Base-by-base conservation (phyloP, 2,329 filamentous ascomycete genomes). In the Aspergillus clavatus region DNA sequence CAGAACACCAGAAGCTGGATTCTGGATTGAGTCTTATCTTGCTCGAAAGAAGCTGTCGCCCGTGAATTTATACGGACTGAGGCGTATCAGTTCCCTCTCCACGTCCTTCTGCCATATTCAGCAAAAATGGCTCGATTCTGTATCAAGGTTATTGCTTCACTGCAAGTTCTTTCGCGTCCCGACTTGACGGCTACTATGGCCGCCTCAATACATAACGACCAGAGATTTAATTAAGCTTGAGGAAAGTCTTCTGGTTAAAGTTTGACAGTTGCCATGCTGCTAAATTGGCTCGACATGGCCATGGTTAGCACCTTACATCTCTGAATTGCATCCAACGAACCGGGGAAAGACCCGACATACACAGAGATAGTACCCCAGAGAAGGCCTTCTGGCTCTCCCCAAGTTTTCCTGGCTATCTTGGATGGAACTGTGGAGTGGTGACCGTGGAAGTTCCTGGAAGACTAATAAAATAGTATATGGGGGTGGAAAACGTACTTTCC, bases 261-360 rank as follows among this genome's bases (percentile, higher is more conserved):
- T 5, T 8, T 24, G 23, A 24, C 5, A 24, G 23, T 33, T 16
- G 29, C 29, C 29, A 1, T 33, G 29, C n/a, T 3, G 14, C 8
- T 14, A 33, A 33, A 16, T 16, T 33, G 29, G 29, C 11, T 33
- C 14, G 29, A n/a, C 14, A 8, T 33, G 29, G 8, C 31, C 31
- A 18, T 35, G 31, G 31, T 35, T 35, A 5, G 31, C 18, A 18
- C 19, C 14, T 18, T 5, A 19, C 33, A 42, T 42, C 45, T 26
- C 44, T 43, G 43, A 44, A 43, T 38, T 47, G 45, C 51, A 40
- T 52, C 52, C 54, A 43, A 44, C 56, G 47, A 59, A 60, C 53
- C 53, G 51, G 54, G 57, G 43, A 38, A 49, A 29, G 40, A 50
- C 52, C 58, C 53, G 51, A 42, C 38, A 33, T 43, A 27, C n/a